A percentile compares a stretch with the other conserved stretches of the same genome.
Evolutionary conservation across 371 early-diverging fungal genomes (phyloP).

Genomic region (Choanephora cucurbitarum): DNA sequence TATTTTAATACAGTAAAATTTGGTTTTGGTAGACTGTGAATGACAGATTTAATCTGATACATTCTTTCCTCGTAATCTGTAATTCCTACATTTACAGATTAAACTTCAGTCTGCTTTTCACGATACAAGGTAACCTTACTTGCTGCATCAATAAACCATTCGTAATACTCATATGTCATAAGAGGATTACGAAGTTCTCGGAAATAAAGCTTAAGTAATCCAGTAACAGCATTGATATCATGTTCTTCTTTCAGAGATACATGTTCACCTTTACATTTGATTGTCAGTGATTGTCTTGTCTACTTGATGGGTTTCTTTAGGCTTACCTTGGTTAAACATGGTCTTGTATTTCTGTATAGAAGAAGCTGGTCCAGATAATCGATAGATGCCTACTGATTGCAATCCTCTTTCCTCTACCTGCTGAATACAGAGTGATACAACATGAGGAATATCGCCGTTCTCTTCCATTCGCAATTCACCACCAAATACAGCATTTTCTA

Average conservation of each 20-base stretch:
- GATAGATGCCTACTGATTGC: slow-evolving; percentile 77
- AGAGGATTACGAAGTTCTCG: slow-evolving; percentile 78
- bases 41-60: slow-evolving; percentile 63
- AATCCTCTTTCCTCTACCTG: slow-evolving; percentile 70
- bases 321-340: slow-evolving; percentile 57
- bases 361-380: slow-evolving; percentile 75
- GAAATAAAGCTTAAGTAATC: slow-evolving; percentile 78
- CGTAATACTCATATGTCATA: slow-evolving; percentile 76
- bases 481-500: slow-evolving; percentile 60
- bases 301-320: too few species aligned
- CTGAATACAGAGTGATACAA: slow-evolving; percentile 65
- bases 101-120: background rate
- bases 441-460: slow-evolving; percentile 52
- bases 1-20: slow-evolving; percentile 69
- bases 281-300: too few species aligned
- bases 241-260: slow-evolving; percentile 51
- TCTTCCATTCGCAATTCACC: slow-evolving; percentile 50
- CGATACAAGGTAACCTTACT: slow-evolving; percentile 45
- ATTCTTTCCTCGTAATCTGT: slow-evolving; percentile 74
- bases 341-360: slow-evolving; percentile 65
- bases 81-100: slow-evolving; percentile 43
- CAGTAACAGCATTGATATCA: slow-evolving; percentile 79
- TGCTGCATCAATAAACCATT: slow-evolving; percentile 72
- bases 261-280: slow-evolving; percentile 14
- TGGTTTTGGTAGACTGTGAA: slow-evolving; percentile 66